Evolutionary conservation across 257 asterid genomes (phyloP).

Genomic region (Lycium ferocissimum): DNA sequence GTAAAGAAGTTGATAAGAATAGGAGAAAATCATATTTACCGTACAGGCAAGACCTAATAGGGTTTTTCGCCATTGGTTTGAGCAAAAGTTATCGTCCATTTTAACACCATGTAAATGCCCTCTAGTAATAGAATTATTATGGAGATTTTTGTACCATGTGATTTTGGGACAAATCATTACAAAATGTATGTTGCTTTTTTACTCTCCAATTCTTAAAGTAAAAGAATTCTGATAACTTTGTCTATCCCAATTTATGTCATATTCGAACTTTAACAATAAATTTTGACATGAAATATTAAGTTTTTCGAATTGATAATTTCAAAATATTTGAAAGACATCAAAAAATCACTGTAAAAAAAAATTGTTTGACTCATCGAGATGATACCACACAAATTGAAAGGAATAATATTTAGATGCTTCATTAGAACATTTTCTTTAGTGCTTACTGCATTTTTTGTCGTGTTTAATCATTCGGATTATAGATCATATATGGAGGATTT

Average conservation of each 20-base stretch:
- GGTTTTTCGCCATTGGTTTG: constrained; percentile 31
- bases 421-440: too few relatives aligned
- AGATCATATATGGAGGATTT: too few relatives aligned
- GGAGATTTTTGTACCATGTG: background rate
- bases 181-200: background rate
- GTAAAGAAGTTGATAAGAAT: constrained; percentile 19
- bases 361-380: too few relatives aligned
- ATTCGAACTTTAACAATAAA: too few relatives aligned
- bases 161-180: background rate
- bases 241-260: background rate
- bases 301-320: too few relatives aligned
- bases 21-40: constrained; percentile 36
- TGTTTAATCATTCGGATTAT: too few relatives aligned
- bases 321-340: too few relatives aligned
- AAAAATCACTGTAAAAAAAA: too few relatives aligned
- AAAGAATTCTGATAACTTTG: background rate
- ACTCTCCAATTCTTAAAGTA: background rate
- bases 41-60: constrained; percentile 31
- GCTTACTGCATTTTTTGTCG: too few relatives aligned
- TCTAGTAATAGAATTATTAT: background rate
- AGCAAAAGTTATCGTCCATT: constrained; percentile 31
- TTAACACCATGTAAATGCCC: background rate
- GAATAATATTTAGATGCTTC: too few relatives aligned
- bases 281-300: too few relatives aligned
- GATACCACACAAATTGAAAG: too few relatives aligned